A percentile compares a stretch with the other conserved stretches of the same genome.
These are phyloP conservation scores for Yamadazyma blattariae DNA, from an alignment of 1,139 yeast species.

Conservation along the genomic window DNA sequence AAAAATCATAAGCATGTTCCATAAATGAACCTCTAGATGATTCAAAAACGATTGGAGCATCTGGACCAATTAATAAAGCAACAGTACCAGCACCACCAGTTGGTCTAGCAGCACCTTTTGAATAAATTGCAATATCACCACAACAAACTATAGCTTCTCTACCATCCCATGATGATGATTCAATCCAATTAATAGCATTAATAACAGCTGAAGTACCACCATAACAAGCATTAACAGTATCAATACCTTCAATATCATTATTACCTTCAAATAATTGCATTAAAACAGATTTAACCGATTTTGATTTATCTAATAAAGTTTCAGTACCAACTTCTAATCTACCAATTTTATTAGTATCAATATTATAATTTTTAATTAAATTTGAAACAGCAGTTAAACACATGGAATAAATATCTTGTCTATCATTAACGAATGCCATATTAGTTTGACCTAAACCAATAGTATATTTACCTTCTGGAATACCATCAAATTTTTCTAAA, in stretches of 20 bases:
- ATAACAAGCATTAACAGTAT: conserved; percentile 95
- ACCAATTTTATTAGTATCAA: conserved; percentile 82
- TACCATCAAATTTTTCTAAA: conserved; percentile 79
- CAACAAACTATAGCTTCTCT: conserved; percentile 96
- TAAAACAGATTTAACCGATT: conserved; percentile 92
- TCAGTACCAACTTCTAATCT: conserved; percentile 99
- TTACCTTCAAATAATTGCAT: conserved; percentile 93
- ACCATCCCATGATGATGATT: conserved; percentile 97
- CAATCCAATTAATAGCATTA: conserved; percentile 94
- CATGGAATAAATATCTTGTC: conserved; percentile 95
- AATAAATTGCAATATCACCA: conserved; percentile 97
- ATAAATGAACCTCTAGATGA: conserved; percentile 84
- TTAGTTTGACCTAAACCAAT: conserved; percentile 98
- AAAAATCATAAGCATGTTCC: conserved; percentile 97
- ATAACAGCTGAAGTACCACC: conserved; percentile 97
- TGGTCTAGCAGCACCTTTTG: conserved; percentile 98
- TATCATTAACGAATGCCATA: conserved; percentile 95
- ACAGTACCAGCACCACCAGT: conserved; percentile 99
- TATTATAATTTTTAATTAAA: conserved; percentile 73
- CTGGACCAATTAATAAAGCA: conserved; percentile 94
- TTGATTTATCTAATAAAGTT: conserved; percentile 93
- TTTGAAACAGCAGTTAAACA: conserved; percentile 78
- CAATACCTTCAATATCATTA: conserved; percentile 92
- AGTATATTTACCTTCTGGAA: conserved; percentile 94
- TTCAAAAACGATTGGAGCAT: conserved; percentile 94